These are phyloP conservation scores for Bruguiera sexangula DNA, from an alignment of 345 rosid genomes.

Conservation along the genomic window DNA sequence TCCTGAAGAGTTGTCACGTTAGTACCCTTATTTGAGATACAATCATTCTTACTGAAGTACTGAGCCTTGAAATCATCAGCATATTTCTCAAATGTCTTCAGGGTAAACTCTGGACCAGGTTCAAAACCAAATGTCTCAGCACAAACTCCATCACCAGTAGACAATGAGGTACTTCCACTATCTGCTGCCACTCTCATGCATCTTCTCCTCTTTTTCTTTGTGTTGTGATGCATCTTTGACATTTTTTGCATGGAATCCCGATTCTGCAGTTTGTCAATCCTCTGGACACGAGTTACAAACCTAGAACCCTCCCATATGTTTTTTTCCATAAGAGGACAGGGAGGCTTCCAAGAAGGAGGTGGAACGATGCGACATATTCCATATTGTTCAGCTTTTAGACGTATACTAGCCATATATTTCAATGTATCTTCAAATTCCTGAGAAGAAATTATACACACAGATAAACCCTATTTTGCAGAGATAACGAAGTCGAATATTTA, in stretches of 20 bases:
- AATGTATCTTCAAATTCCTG: constrained; percentile 97
- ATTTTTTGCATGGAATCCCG: constrained; percentile 72
- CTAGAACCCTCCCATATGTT: constrained; percentile 70
- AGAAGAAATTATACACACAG: constrained; percentile 22
- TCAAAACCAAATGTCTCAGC: constrained; percentile 90
- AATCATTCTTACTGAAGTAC: constrained; percentile 58
- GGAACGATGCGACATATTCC: constrained; percentile 99
- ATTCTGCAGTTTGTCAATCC: constrained; percentile 95
- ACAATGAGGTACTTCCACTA: constrained; percentile 32
- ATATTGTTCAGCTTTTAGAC: constrained; percentile 77
- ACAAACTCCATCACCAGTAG: constrained; percentile 39
- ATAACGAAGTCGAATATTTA: background rate
- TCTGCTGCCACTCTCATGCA: constrained; percentile 57
- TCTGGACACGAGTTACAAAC: constrained; percentile 91
- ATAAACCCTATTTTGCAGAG: constrained; percentile 16
- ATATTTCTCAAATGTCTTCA: constrained; percentile 71
- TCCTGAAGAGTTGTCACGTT: constrained; percentile 23
- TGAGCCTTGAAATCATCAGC: constrained; percentile 86
- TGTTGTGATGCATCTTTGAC: constrained; percentile 46
- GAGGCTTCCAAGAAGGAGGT: constrained; percentile 95
- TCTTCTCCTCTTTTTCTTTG: constrained; percentile 73
- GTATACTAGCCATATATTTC: constrained; percentile 78
- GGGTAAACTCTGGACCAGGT: constrained; percentile 85
- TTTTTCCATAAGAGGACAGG: constrained; percentile 77
- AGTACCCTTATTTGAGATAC: constrained; percentile 28